Evolutionary conservation across 2,329 filamentous ascomycete species (phyloP), one percentile per base, ranked within the genome.

Genomic region (Akanthomyces lecanii): DNA sequence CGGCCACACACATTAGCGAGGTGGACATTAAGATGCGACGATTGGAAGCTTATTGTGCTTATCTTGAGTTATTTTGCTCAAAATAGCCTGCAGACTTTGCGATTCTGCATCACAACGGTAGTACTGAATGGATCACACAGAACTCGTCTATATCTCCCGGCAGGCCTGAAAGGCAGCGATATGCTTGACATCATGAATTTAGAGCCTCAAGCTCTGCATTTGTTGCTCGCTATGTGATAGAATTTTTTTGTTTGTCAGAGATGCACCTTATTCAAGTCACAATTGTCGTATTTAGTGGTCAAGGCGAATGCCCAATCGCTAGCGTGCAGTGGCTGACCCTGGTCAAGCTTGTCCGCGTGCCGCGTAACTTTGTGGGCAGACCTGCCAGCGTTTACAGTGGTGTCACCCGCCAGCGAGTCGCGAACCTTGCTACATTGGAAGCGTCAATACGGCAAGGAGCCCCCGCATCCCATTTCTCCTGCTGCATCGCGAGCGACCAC

Each of bases 241-340:
- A 8, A 48, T 25, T 28, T 30, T 28, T 25, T 25, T 30, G 28
- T 25, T 25, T 48, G 14, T 48, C 16, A 25, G n/a, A 48, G 14
- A 28, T 25, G 21, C 5, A 5, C 23, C 7, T 3, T 28, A 48
- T 14, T 14, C 12, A 48, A 11, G 14, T 30, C 4, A n/a, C 51
- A 47, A 11, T 23, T 14, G 33, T 6, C 52, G 33, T 33, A 18
- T 40, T 54, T 28, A 18, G 23, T 21, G 14, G 10, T 14, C 16
- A 11, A 30, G 6, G 21, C 18, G 33, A 12, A 30, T 6, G 18
- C 23, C 5, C 5, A n/a, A 18, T 40, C 23, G 33, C 42, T 61
- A 61, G 59, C 59, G 59, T 61, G n/a, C n/a, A 48, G 23, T 47
- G n/a, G 25, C 45, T 28, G 56, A 40, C 50, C 58, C 50, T 47